Base-by-base conservation (phyloP, 306 rosid species). In the Castanopsis chinensis region DNA sequence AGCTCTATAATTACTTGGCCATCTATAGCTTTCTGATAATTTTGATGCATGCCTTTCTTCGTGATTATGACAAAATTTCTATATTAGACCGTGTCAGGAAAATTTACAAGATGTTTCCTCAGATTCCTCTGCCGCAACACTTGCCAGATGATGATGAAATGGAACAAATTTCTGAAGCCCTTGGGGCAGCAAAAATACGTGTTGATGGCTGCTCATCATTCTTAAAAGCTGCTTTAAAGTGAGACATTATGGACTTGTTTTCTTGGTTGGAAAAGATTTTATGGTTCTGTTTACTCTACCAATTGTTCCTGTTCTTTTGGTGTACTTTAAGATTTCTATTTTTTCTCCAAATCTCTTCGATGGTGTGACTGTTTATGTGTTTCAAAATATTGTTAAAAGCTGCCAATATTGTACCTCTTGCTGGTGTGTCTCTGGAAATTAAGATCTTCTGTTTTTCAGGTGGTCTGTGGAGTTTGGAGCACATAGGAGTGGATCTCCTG, bases 121-220 rank as follows among this genome's bases (percentile, higher is more conserved):
- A 76, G 85, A 87, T 87, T 85, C 87, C 88, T 1, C 69, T 93
- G 76, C 97, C 96, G 3, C 97, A 86, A 67, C 87, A 89, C 74
- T 72, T 96, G 53, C 88, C 83, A 76, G 98, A 89, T 83, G 93
- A 88, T 9, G 94, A 94, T 76, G 97, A 93, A 76, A 79, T 91
- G 87, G 89, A 96, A 72, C 83, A 84, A 80, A 87, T 93, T 71
- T 90, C 99, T 58, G 99, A 96, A 83, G 93, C 87, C 33, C 83
- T 96, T 79, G 96, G 92, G 77, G 83, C 88, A 18, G 98, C 99
- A 68, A 93, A 89, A 85, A 90, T 81, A 45, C 91, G 97, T 80
- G 97, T 90, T 17, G 99, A 95, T 56, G 92, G 98, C 67, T 96
- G 99, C 83, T 90, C 94, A 20, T 91, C 98, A 14, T 96, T 96